These are phyloP conservation scores for Suhomyces guaymorum DNA, from an alignment of 1,139 yeast species.

Conservation along the genomic window DNA sequence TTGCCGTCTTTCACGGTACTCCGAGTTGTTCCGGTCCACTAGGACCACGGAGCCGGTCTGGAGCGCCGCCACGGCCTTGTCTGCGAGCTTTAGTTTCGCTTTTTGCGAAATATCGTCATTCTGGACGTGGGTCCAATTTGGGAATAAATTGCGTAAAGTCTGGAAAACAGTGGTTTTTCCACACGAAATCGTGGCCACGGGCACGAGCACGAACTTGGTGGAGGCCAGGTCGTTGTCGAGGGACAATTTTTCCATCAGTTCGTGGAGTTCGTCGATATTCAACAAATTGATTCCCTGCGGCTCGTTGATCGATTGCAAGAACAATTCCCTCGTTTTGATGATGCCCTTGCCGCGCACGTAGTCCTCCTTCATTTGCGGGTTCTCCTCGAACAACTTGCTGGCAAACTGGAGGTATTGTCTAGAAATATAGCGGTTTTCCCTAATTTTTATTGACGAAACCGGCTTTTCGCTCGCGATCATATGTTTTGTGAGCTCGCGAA, in stretches of 20 bases:
- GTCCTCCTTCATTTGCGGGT: constrained; percentile 45
- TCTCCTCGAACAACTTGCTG: constrained; percentile 48
- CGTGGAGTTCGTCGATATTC: constrained; percentile 17
- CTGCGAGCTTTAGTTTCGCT: constrained; percentile 53
- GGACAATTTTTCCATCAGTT: constrained; percentile 9
- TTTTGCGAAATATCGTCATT: constrained; percentile 71
- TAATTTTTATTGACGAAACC: constrained; percentile 42
- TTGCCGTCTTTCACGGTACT: constrained; percentile 65
- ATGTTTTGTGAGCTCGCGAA: constrained; percentile 81
- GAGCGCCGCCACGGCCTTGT: constrained; percentile 38
- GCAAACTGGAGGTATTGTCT: constrained; percentile 70
- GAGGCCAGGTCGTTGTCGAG: constrained; percentile 1
- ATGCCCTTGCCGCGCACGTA: constrained; percentile 69
- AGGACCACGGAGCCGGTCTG: constrained; percentile 53
- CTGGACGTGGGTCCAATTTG: constrained; percentile 77
- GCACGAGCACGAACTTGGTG: constrained; percentile 63
- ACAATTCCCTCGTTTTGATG: constrained; percentile 61
- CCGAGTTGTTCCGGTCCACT: constrained; percentile 84
- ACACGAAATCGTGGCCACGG: constrained; percentile 91
- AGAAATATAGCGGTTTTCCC: constrained; percentile 58
- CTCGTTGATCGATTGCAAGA: constrained; percentile 48
- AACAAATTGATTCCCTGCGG: constrained; percentile 36
- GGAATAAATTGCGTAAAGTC: constrained; percentile 56
- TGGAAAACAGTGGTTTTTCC: constrained; percentile 87
- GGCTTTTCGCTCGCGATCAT: constrained; percentile 43